phyloP scores from a whole-genome alignment of 1,284 basidiomycete species.

The Boletus albobrunnescens region DNA sequence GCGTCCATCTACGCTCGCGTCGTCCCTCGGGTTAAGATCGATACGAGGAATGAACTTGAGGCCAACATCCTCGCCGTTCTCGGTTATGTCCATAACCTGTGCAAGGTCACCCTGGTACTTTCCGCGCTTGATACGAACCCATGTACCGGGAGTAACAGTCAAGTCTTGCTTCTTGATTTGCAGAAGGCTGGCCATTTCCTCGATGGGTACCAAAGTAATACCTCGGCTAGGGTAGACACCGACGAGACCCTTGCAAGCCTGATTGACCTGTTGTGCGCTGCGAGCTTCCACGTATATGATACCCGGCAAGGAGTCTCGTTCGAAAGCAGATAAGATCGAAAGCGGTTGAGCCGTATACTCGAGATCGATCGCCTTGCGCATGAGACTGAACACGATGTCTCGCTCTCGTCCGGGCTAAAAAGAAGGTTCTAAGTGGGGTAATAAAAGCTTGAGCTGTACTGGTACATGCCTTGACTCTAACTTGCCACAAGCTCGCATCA shows the following conservation, averaged over 20 bases:
- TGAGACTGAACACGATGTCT: constrained; percentile 90
- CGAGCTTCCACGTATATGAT: constrained; percentile 96
- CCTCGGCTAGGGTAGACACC: constrained; percentile 85
- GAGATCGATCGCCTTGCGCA: constrained; percentile 84
- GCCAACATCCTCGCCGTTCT: constrained; percentile 92
- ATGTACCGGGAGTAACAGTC: constrained; percentile 82
- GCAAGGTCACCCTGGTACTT: constrained; percentile 95
- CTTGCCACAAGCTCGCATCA: constrained; percentile 94
- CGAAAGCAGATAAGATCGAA: constrained; percentile 88
- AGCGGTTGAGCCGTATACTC: constrained; percentile 77
- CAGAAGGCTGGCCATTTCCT: constrained; percentile 96
- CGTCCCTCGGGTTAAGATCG: constrained; percentile 88
- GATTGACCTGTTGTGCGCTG: constrained; percentile 80
- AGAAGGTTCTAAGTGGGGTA: constrained; percentile 1
- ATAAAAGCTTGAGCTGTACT: background rate
- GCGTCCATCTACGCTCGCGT: constrained; percentile 58
- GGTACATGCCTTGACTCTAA: constrained; percentile 84
- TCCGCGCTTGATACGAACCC: constrained; percentile 93
- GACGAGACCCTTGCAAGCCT: constrained; percentile 86
- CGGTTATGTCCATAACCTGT: constrained; percentile 89
- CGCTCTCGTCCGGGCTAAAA: constrained; percentile 83
- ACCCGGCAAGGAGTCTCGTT: constrained; percentile 91
- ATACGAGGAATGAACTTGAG: constrained; percentile 96
- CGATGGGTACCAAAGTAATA: constrained; percentile 87
- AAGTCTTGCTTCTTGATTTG: constrained; percentile 94